Base-by-base conservation (phyloP, 1,284 basidiomycete genomes). In the Dichomitus squalens region DNA sequence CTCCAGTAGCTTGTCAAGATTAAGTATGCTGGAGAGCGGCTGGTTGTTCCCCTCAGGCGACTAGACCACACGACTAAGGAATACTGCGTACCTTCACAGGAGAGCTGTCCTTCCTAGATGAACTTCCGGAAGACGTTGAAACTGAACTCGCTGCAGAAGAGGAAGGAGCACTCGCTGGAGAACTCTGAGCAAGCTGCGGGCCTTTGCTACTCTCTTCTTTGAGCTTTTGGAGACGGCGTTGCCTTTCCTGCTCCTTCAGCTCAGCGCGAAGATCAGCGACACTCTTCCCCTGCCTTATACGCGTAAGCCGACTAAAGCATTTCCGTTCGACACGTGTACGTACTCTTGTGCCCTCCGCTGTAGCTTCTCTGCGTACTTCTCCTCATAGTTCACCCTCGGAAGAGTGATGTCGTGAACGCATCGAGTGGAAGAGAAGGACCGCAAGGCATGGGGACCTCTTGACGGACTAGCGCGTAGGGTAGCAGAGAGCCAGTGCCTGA, bases 11-110 rank as follows among this genome's bases (percentile, higher is more conserved):
- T 87, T 84, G 16, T 85, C 76, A 12, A 95, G 72, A 72, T 96
- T 93, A 65, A 97, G 76, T 57, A 96, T 90, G 8, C 83, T 85
- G 18, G 85, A 82, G 14, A 97, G 79, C 16, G 93, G 88, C 95
- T 96, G 55, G n/a, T 44, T 29, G 25, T 14, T 11, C 29, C 20
- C 5, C 18, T 47, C 44, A 47, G 29, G 29, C 18, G 18, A 18
- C 3, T 18, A 34, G 46, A 47, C 16, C n/a, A 47, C 18, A 3
- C 33, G 16, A 14, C 11, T 36, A 8, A 1, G 12, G 18, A 31
- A 23, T 34, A 5, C 8, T 9, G n/a, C 75, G 41, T 65, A 84
- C 88, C 78, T 87, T 89, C 49, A 91, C 75, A 7, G 88, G 89
- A 18, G 87, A 86, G 59, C 82, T 82, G 65, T 91, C 89, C 65